Evolutionary conservation across 2,329 filamentous ascomycete species (phyloP).

Genomic region (Fusarium goolgardi): DNA sequence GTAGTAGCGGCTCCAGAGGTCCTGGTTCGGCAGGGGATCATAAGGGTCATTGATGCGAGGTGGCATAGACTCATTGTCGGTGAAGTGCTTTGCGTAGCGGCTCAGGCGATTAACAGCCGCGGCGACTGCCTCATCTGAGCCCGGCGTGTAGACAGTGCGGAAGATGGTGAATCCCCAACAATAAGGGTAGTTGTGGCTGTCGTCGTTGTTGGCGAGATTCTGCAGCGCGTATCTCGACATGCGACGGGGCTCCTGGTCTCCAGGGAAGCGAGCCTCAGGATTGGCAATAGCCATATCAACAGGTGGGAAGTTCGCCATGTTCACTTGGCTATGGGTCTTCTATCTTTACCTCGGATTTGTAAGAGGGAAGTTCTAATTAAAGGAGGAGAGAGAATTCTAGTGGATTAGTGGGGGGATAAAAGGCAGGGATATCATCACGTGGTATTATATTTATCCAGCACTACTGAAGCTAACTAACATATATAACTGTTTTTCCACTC

Average conservation of each 20-base stretch:
- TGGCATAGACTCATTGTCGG: conserved; percentile 17
- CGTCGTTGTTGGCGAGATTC: conserved; percentile 31
- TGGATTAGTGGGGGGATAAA: too few species aligned
- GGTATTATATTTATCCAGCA: too few species aligned
- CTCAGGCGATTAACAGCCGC: conserved; percentile 34
- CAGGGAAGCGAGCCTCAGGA: conserved; percentile 26
- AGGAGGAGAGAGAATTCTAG: background rate
- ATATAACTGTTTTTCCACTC: too few species aligned
- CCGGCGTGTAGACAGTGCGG: conserved; percentile 38
- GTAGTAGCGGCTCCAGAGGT: conserved; percentile 37
- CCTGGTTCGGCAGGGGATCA: conserved; percentile 31
- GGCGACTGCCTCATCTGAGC: conserved; percentile 28
- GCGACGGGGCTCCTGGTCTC: conserved; percentile 24
- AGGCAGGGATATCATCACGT: background rate
- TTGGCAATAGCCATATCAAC: conserved; percentile 35
- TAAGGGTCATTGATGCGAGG: conserved; percentile 17
- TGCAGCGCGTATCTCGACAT: conserved; percentile 15
- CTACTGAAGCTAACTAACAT: too few species aligned
- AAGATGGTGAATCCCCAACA: conserved; percentile 43
- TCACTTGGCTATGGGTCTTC: background rate
- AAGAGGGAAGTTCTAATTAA: background rate
- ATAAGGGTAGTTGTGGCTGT: conserved; percentile 40
- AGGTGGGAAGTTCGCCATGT: conserved; percentile 15
- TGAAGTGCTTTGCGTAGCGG: conserved; percentile 27
- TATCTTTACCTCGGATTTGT: background rate